phyloP scores from a whole-genome alignment of 306 rosid genomes.

The Styphnolobium japonicum region DNA sequence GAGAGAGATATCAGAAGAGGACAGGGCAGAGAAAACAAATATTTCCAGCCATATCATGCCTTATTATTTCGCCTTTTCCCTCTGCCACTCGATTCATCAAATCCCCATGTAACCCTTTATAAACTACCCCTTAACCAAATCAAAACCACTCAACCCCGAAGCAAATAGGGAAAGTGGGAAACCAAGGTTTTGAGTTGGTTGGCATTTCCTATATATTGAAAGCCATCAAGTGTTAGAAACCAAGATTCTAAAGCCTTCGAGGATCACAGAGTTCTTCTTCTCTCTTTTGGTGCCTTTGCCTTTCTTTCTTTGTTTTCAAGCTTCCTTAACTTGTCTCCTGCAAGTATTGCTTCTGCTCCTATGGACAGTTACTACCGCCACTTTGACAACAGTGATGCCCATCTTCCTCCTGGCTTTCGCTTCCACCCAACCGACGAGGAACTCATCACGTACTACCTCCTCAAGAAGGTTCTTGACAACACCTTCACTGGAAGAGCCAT shows the following conservation, averaged over 20 bases:
- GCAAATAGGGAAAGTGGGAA: no score
- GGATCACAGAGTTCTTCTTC: no score
- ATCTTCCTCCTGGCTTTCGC: slow-evolving; percentile 89
- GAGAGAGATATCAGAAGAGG: slow-evolving; percentile 45
- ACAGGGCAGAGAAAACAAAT: slow-evolving; percentile 42
- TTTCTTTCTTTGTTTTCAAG: slow-evolving; percentile 63
- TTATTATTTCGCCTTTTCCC: slow-evolving; percentile 37
- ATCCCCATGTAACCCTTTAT: slow-evolving; percentile 52
- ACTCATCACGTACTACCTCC: slow-evolving; percentile 82
- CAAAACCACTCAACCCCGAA: no score
- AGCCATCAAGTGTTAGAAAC: neutral
- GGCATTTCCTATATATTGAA: slow-evolving; percentile 21
- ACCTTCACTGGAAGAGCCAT: slow-evolving; percentile 70
- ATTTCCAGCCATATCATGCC: slow-evolving; percentile 55
- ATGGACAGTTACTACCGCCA: slow-evolving; percentile 36
- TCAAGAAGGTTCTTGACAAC: slow-evolving; percentile 79
- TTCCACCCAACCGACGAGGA: slow-evolving; percentile 98
- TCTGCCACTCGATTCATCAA: slow-evolving; percentile 57
- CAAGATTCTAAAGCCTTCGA: no score
- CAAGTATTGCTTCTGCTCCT: no score
- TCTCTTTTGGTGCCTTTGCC: slow-evolving; percentile 42
- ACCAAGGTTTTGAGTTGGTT: no score
- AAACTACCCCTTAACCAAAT: no score
- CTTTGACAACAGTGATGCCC: slow-evolving; percentile 30
- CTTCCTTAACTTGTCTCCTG: slow-evolving; percentile 30